Percentiles rank a stretch among this genome's conserved stretches.
Evolutionary conservation across 345 rosid species (phyloP).

Genomic region (Durio zibethinus): DNA sequence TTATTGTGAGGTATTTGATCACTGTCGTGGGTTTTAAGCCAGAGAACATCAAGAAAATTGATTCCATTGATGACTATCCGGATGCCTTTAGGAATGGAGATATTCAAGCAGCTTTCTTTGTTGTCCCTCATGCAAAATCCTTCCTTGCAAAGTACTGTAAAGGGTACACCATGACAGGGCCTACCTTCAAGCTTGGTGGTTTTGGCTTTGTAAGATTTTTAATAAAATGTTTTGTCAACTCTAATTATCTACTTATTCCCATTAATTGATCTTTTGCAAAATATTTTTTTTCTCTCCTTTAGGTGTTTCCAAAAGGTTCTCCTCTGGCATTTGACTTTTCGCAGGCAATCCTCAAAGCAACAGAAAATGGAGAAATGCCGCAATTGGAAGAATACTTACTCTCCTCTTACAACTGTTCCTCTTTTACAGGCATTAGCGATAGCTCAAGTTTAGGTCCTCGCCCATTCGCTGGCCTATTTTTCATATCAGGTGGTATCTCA

Average conservation of each 20-base stretch:
- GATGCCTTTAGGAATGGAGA: constrained; percentile 22
- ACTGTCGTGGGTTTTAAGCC: constrained; percentile 14
- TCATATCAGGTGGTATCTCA: constrained; percentile 21
- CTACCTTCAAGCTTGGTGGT: constrained; percentile 27
- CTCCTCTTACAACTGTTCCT: constrained; percentile 20
- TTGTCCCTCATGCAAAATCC: constrained; percentile 29
- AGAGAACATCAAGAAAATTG: constrained; percentile 14
- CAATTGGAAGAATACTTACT: constrained; percentile 12
- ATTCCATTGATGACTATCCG: constrained; percentile 22
- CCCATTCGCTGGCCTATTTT: constrained; percentile 19
- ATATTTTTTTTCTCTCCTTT: not conserved
- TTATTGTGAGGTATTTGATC: constrained; percentile 21
- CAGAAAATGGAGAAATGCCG: constrained; percentile 25
- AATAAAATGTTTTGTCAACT: too few species aligned
- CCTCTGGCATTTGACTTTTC: constrained; percentile 25
- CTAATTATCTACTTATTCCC: not conserved
- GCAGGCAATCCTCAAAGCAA: constrained; percentile 22
- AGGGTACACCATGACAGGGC: constrained; percentile 19
- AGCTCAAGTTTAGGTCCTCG: constrained; percentile 16
- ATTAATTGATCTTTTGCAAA: not conserved
- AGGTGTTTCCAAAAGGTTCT: constrained; percentile 32
- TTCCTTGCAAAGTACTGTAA: constrained; percentile 30
- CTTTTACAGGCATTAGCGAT: not conserved
- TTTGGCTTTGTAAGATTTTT: constrained; percentile 23
- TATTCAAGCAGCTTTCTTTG: constrained; percentile 28